These are phyloP conservation scores for Monilinia laxa DNA, from an alignment of 2,329 filamentous ascomycete genomes.

Conservation along the genomic window DNA sequence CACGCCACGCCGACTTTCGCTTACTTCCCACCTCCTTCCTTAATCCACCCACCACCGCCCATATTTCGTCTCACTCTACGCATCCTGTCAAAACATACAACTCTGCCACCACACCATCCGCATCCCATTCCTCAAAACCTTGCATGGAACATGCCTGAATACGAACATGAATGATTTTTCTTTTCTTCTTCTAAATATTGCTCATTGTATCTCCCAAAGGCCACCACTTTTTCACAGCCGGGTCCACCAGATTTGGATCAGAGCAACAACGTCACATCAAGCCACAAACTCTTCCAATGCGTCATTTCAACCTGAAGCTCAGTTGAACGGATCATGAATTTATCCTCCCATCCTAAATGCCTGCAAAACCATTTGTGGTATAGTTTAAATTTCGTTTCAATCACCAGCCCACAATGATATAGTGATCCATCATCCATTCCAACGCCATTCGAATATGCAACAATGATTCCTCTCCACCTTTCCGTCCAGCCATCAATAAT, in stretches of 20 bases:
- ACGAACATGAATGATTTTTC: not conserved
- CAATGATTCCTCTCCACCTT: conserved; percentile 11
- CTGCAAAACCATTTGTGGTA: conserved; percentile 15
- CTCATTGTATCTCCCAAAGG: not conserved
- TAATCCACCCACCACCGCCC: too few relatives aligned
- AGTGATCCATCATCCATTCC: conserved; percentile 10
- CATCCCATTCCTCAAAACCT: not conserved
- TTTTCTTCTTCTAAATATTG: not conserved
- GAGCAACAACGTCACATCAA: not conserved
- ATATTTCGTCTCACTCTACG: not conserved
- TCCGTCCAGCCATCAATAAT: conserved; percentile 3
- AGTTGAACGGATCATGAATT: conserved; percentile 6
- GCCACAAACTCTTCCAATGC: not conserved
- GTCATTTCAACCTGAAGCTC: not conserved
- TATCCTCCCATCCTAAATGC: conserved; percentile 3
- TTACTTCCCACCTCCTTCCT: not conserved
- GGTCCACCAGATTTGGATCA: not conserved
- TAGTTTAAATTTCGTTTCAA: conserved; percentile 15
- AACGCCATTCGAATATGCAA: conserved; percentile 21
- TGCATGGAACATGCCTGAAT: not conserved
- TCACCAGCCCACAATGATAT: conserved; percentile 15
- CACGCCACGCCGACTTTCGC: too few relatives aligned
- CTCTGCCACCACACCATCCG: not conserved
- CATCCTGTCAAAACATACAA: not conserved
- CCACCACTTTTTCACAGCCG: not conserved